These are phyloP conservation scores for Pseudomicrostroma phylloplanum DNA, from an alignment of 1,284 basidiomycete species.

Conservation along the genomic window DNA sequence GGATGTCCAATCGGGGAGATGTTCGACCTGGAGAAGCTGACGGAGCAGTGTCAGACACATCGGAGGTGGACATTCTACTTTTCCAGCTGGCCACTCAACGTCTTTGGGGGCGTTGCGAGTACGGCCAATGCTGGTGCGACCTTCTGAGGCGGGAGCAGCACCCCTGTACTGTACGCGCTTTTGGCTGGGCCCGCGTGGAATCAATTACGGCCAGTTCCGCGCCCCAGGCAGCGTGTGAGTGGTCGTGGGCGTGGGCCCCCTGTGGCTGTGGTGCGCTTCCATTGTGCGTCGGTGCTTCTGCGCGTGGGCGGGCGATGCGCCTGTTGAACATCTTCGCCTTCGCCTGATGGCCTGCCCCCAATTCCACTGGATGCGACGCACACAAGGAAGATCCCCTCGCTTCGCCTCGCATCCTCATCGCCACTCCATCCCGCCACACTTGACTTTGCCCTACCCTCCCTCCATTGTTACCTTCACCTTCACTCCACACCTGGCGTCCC, in stretches of 20 bases:
- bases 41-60: slow-evolving; percentile 40
- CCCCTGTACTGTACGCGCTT: neutral
- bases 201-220: too few relatives aligned
- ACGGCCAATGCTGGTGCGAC: slow-evolving; percentile 52
- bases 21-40: slow-evolving; percentile 52
- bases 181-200: too few relatives aligned
- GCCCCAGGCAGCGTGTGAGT: too few relatives aligned
- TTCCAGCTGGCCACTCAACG: slow-evolving; percentile 50
- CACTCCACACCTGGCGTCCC: neutral
- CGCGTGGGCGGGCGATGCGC: too few relatives aligned
- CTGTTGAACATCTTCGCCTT: too few relatives aligned
- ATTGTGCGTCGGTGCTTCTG: too few relatives aligned
- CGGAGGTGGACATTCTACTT: slow-evolving; percentile 53
- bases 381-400: neutral
- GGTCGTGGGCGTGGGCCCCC: too few relatives aligned
- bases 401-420: neutral
- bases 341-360: too few relatives aligned
- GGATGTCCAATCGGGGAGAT: slow-evolving; percentile 53
- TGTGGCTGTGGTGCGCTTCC: too few relatives aligned
- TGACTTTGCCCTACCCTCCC: neutral
- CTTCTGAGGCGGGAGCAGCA: slow-evolving; percentile 15
- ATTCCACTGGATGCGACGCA: neutral
- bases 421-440: neutral
- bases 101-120: slow-evolving; percentile 53
- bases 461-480: neutral